A percentile compares a stretch with the other conserved stretches of the same genome.
Evolutionary conservation across 768 basidiomycete genomes (phyloP).

Genomic region (Gloeophyllum trabeum): DNA sequence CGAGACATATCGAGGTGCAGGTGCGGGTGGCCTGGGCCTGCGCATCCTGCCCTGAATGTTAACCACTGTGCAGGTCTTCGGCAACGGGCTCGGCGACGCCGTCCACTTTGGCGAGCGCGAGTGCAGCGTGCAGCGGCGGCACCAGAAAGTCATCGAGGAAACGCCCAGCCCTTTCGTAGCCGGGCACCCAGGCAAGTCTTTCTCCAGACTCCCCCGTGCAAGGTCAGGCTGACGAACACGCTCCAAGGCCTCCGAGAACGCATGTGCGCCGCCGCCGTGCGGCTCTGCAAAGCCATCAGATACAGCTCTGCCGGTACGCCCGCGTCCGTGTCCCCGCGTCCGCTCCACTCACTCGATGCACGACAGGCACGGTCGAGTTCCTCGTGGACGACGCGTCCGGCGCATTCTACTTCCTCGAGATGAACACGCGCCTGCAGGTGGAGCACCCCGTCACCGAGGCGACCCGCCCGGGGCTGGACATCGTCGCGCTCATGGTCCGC

Average conservation of each 20-base stretch:
- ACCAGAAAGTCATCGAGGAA: slow-evolving; percentile 70
- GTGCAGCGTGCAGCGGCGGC: slow-evolving; percentile 56
- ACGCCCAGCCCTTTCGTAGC: slow-evolving; percentile 49
- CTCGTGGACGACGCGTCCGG: slow-evolving; percentile 42
- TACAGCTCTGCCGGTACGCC: slow-evolving; percentile 47
- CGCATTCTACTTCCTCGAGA: slow-evolving; percentile 57
- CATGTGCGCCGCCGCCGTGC: slow-evolving; percentile 44
- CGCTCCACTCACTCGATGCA: too few species aligned
- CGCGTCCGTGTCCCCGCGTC: not conserved
- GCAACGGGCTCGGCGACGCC: slow-evolving; percentile 46
- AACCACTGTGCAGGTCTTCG: slow-evolving; percentile 55
- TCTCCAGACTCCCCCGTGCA: not conserved
- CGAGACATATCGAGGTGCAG: slow-evolving; percentile 60
- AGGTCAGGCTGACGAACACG: not conserved
- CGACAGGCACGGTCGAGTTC: slow-evolving; percentile 54
- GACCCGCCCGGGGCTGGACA: slow-evolving; percentile 41
- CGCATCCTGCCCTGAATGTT: too few species aligned
- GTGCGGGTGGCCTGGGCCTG: too few species aligned
- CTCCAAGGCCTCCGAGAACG: slow-evolving; percentile 27
- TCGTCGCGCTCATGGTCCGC: slow-evolving; percentile 54
- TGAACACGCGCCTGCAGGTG: slow-evolving; percentile 62
- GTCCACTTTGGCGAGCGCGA: slow-evolving; percentile 63
- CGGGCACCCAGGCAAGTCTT: slow-evolving; percentile 27
- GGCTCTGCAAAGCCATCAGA: slow-evolving; percentile 33
- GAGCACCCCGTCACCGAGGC: slow-evolving; percentile 60